A percentile compares a stretch with the other conserved stretches of the same genome.
phyloP scores from a whole-genome alignment of 2,329 filamentous ascomycete species.

The Aureobasidium sp. region DNA sequence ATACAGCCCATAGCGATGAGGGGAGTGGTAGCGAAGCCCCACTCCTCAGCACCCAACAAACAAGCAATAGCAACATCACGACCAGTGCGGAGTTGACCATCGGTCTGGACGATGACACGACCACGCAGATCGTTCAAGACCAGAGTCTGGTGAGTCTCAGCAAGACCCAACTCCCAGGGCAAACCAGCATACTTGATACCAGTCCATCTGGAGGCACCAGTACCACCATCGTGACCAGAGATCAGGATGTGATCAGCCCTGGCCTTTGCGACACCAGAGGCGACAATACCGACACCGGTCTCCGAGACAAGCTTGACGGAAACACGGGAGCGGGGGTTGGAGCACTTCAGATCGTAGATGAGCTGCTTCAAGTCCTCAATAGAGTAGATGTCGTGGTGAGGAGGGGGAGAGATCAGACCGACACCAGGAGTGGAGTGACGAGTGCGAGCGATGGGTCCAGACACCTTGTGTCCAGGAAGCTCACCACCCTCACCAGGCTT shows the following conservation, averaged over 20 bases:
- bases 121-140: constrained; percentile 94
- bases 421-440: constrained; percentile 95
- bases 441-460: constrained; percentile 85
- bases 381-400: constrained; percentile 97
- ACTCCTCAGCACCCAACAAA: constrained; percentile 94
- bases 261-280: constrained; percentile 93
- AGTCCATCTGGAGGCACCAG: constrained; percentile 93
- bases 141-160: constrained; percentile 92
- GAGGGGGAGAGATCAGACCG: constrained; percentile 89
- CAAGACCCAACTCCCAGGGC: constrained; percentile 92
- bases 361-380: constrained; percentile 97
- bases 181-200: constrained; percentile 98
- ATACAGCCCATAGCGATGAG: constrained; percentile 96
- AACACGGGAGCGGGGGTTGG: constrained; percentile 82
- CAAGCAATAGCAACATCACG: constrained; percentile 92
- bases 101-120: constrained; percentile 91
- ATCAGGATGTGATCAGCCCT: constrained; percentile 97
- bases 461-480: constrained; percentile 93
- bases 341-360: constrained; percentile 96
- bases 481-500: constrained; percentile 98
- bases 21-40: constrained; percentile 91
- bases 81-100: constrained; percentile 87
- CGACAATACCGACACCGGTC: constrained; percentile 94
- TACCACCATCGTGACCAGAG: constrained; percentile 93
- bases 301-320: constrained; percentile 98